These are phyloP conservation scores for Mycosphaerelloides madeirae DNA, from an alignment of 2,329 filamentous ascomycete genomes.

Conservation along the genomic window DNA sequence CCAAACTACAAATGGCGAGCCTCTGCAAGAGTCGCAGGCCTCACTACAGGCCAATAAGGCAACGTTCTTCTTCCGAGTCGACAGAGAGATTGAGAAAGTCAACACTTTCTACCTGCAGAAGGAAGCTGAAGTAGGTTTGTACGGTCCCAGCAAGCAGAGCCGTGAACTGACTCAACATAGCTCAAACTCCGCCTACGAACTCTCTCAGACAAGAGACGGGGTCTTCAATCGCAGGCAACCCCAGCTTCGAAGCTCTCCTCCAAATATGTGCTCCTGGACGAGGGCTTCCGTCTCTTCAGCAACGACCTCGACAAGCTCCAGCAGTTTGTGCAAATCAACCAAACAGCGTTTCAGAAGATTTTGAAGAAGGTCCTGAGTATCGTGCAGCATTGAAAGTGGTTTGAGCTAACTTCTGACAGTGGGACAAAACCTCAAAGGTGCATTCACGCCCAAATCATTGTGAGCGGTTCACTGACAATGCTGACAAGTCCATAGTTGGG, in stretches of 20 bases:
- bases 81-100: constrained; percentile 96
- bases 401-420: constrained; percentile 50
- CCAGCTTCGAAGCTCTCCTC: constrained; percentile 81
- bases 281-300: constrained; percentile 96
- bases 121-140: constrained; percentile 75
- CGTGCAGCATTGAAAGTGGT: constrained; percentile 13
- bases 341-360: constrained; percentile 96
- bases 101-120: constrained; percentile 98
- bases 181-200: constrained; percentile 91
- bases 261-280: constrained; percentile 89
- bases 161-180: constrained; percentile 43
- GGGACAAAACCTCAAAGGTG: constrained; percentile 98
- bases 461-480: constrained; percentile 1
- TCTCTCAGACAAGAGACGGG: constrained; percentile 88
- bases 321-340: constrained; percentile 98
- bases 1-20: constrained; percentile 47
- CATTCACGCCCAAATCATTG: constrained; percentile 21
- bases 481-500: constrained; percentile 60
- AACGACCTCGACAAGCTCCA: constrained; percentile 93
- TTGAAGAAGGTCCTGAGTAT: constrained; percentile 70
- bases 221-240: constrained; percentile 68
- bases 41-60: constrained; percentile 95
- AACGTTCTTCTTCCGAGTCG: constrained; percentile 96
- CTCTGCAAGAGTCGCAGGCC: constrained; percentile 69
- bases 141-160: background rate